Base-by-base conservation (phyloP, 2,329 filamentous ascomycete genomes). In the Myriosclerotinia scirpicola region DNA sequence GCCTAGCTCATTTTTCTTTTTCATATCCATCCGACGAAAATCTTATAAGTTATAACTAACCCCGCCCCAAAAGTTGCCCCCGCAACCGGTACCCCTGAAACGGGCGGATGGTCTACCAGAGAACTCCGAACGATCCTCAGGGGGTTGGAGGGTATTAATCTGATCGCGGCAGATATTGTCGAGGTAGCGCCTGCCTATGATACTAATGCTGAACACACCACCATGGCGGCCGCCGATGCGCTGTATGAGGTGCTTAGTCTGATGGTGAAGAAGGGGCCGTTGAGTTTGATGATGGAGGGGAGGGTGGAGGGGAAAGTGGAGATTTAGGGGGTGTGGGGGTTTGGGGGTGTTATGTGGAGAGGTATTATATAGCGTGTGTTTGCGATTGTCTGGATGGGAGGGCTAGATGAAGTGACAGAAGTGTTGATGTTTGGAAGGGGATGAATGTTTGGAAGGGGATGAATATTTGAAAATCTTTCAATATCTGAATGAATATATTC, bases 181-280 rank as follows among this genome's bases (percentile, higher is more conserved):
- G 89, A 92, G 78, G 89, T 92, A 60, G 87, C 87, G 22, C 88
- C 88, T 5, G 88, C 88, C 0, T 90, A 90, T 71, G 88, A 90
- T 73, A 90, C 88, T 6, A 90, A 90, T 70, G 88, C 88, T 1
- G 88, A 90, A 78, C 81, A 86, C 70, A 90, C 88, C 1, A 90
- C 88, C n/a, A 90, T 90, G 87, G 87, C 87, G 1, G 87, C 88
- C 2, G 88, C 88, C 5, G 78, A 93, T 77, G 85, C 85, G 0
- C 78, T 93, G 26, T 93, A 90, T 74, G 90, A 94, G 78, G 85
- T 93, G 58, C 90, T 93, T 85, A 91, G 86, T 15, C 83, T 93
- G 68, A 93, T 93, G 90, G 89, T 92, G 20, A 91, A 92, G 83
- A 88, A 87, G 73, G 90, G 90, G 0, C 89, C 89, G 0, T 79